Conservation (phyloP, 352 stramenopile species). For the Pythium folliculosum region DNA sequence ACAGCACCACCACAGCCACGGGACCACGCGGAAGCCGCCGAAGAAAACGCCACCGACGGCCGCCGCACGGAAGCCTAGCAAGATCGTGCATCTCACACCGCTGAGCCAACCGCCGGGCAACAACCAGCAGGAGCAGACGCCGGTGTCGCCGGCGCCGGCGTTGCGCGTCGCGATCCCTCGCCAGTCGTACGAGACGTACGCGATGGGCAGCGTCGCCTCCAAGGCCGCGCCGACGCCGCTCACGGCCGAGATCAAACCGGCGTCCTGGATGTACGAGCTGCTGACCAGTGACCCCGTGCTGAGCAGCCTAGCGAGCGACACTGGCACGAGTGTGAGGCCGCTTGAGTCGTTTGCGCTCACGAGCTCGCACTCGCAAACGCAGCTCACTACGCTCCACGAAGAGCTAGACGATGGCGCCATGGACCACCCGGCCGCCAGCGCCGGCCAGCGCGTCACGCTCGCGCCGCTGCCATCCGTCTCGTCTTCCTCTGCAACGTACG, state of each 20-base stretch:
- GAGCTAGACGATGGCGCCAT: not conserved
- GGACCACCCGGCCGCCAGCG: not conserved
- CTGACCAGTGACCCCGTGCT: constrained; percentile 30
- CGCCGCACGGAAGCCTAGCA: not conserved
- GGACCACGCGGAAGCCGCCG: not conserved
- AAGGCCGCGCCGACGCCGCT: constrained; percentile 30
- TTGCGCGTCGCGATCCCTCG: constrained; percentile 33
- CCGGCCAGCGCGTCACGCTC: constrained; percentile 2
- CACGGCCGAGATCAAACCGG: constrained; percentile 64
- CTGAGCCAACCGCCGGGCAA: constrained; percentile 15
- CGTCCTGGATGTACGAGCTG: constrained; percentile 56
- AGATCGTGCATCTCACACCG: constrained; percentile 10
- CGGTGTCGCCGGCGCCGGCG: constrained; percentile 14
- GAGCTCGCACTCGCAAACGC: constrained; percentile 1
- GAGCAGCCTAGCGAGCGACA: not conserved
- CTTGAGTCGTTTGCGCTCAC: not conserved
- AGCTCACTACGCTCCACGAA: constrained; percentile 20
- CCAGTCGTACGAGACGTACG: not conserved
- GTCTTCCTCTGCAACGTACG: not conserved
- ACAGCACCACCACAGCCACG: not conserved
- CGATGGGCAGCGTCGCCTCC: not conserved
- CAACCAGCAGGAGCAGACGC: constrained; percentile 15
- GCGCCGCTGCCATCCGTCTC: not conserved
- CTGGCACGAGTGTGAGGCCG: not conserved
- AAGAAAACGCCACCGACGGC: not conserved